Evolutionary conservation across 2,329 filamentous ascomycete genomes (phyloP).

Genomic region (Leptographium radiaticola): DNA sequence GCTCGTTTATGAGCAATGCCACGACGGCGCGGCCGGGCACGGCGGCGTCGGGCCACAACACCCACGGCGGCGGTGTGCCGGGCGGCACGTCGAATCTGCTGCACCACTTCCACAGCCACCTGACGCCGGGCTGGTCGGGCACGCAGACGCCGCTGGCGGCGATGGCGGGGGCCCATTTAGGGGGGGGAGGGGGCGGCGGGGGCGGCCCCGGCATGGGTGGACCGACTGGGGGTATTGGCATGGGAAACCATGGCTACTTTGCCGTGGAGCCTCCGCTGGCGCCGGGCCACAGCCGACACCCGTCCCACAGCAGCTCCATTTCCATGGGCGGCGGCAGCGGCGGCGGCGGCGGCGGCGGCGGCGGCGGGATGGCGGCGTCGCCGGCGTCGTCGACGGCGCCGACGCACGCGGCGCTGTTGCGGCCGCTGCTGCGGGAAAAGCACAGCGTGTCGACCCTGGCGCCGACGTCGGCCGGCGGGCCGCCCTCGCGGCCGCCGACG

Average conservation of each 20-base stretch:
- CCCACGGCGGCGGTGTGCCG: constrained; percentile 46
- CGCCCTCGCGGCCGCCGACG: constrained; percentile 43
- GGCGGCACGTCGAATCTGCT: constrained; percentile 60
- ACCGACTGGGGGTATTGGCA: neutral
- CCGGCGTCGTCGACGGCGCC: neutral
- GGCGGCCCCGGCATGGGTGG: neutral
- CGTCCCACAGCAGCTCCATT: constrained; percentile 19
- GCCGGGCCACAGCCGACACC: constrained; percentile 14
- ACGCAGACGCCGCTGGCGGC: constrained; percentile 69
- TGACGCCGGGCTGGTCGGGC: constrained; percentile 58
- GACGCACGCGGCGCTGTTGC: constrained; percentile 2
- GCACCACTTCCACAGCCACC: constrained; percentile 70
- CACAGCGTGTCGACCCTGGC: constrained; percentile 50
- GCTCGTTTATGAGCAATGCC: constrained; percentile 16
- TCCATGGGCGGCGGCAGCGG: constrained; percentile 17
- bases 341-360: constrained; percentile 9
- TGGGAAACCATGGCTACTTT: neutral
- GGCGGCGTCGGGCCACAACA: constrained; percentile 47
- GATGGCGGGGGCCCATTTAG: constrained; percentile 56
- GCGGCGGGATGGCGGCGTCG: constrained; percentile 5
- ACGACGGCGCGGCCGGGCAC: constrained; percentile 36
- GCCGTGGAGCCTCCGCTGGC: neutral
- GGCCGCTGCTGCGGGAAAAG: constrained; percentile 36
- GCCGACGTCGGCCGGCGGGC: constrained; percentile 30
- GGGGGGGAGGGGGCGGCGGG: neutral